Base-by-base conservation (phyloP, 768 basidiomycete species). In the Chlorophyllum brunneum region DNA sequence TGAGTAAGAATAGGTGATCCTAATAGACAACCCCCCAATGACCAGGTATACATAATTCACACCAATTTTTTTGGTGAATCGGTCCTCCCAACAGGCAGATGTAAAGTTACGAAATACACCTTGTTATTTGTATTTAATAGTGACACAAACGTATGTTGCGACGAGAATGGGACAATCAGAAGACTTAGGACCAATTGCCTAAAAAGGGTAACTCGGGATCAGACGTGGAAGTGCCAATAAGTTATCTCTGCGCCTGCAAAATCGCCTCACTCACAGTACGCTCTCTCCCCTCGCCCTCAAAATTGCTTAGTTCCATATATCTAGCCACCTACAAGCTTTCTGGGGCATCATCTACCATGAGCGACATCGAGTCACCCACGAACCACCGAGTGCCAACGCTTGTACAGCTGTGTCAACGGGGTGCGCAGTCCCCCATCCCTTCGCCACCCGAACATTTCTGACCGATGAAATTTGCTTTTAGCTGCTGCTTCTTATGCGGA, bases 361-460 rank as follows among this genome's bases (percentile, higher is more conserved):
- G 59, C 39, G 15, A 48, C 42, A 55, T 53, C 41, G 38, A 27
- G 65, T 63, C 24, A 11, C 37, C n/a, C 31, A 31, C 11, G 54
- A 58, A 52, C 68, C 73, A 26, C 50, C 76, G 77, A 22, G 66
- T 91, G 20, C 86, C 81, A 20, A 74, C 81, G 29, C 78, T 92
- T 29, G 83, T 86, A 1, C 70, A 78, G 34, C 77, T 80, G 43
- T 92, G 89, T 58, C 88, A 90, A 65, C 78, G 85, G 65, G 82
- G 88, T 89, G 58, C 65, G 81, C 58, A 34, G 26, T 41, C 53
- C 31, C 48, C 45, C 27, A 24, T 39, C 52, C 22, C 27, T 53
- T 52, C 37, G 22, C 42, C 46, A 42, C 57, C 51, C 51, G 59
- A 10, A 1, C 23, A 38, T 18, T 2, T 23, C 26, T 39, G 22